Evolutionary conservation across 2,329 filamentous ascomycete genomes (phyloP), one percentile per base, ranked within the genome.

Genomic region (Phialemonium atrogriseum): DNA sequence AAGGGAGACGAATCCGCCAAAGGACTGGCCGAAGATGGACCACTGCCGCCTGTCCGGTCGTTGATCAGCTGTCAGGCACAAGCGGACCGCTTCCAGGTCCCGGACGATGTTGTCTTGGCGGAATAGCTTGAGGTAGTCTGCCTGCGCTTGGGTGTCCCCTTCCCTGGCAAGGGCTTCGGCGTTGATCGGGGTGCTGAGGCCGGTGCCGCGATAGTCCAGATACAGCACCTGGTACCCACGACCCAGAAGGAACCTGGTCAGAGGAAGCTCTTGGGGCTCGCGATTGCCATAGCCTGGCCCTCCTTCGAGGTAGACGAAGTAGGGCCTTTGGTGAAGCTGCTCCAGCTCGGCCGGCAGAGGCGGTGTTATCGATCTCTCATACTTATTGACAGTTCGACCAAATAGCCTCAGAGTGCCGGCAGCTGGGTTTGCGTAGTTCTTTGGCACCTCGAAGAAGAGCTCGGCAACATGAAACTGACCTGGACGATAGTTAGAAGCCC

Each of bases 171-270:
- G 67, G 6, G 80, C 86, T 7, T 71, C 73, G 7, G 83, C 76
- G 2, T 82, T 82, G 24, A 95, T 73, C 1, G 88, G 82, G 2
- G 77, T 83, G 50, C 84, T 93, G 30, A 94, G 62, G 2, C 89
- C 89, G 4, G 86, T 93, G 10, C 89, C 89, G 30, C 89, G 77
- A 54, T 94, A 88, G 54, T 96, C 89, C n/a, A 96, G 70, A 41
- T 82, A 80, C 3, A 96, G 70, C 27, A 86, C 64, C 54, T 93
- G 84, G 50, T 94, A 95, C 11, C 88, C 88, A 40, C 80, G 79
- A 37, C 80, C 76, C 5, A 95, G 68, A 34, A 86, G 69, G 18
- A 69, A 63, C 19, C 76, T 70, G n/a, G 84, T 82, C 50, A 86
- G 73, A 7, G 77, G 64, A 38, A 77, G 73, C 36, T 83, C 72